Percentiles rank a stretch among this genome's conserved stretches.
Evolutionary conservation across 176 grass and related monocot genomes (phyloP).

Genomic region (Pharus latifolius): DNA sequence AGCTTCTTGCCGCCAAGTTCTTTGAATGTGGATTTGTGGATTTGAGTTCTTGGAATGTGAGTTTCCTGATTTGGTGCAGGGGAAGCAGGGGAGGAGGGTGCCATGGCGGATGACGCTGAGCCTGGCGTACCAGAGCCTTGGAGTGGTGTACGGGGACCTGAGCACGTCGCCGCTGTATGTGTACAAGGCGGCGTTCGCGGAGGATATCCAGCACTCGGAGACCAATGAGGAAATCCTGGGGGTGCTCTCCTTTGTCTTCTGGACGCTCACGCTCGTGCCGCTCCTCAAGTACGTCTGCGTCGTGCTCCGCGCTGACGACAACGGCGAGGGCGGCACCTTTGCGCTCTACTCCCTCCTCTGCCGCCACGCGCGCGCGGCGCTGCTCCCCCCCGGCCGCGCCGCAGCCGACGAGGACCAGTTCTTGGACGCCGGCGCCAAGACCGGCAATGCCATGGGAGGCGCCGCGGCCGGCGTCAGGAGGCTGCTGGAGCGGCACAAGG

Average conservation of each 20-base stretch:
- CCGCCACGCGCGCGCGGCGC: constrained; percentile 78
- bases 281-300: constrained; percentile 98
- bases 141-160: constrained; percentile 96
- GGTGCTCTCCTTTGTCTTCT: constrained; percentile 97
- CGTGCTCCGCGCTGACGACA: constrained; percentile 92
- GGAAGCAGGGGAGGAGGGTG: not conserved
- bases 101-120: constrained; percentile 80
- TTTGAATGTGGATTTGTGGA: not conserved
- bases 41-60: constrained; percentile 6
- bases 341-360: constrained; percentile 97
- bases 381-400: constrained; percentile 44
- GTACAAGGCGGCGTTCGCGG: constrained; percentile 92
- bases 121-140: constrained; percentile 87
- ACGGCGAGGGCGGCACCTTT: constrained; percentile 97
- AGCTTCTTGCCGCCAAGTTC: not conserved
- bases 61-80: not conserved
- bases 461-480: constrained; percentile 34
- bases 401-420: constrained; percentile 37
- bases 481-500: constrained; percentile 60
- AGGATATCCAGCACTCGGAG: constrained; percentile 98
- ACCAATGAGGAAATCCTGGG: constrained; percentile 97
- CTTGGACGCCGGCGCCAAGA: constrained; percentile 31
- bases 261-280: constrained; percentile 91
- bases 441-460: constrained; percentile 14
- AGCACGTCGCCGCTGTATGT: constrained; percentile 94